phyloP scores from a whole-genome alignment of 2,329 filamentous ascomycete genomes.

The Xenosphaeropsis pyriputrescens region DNA sequence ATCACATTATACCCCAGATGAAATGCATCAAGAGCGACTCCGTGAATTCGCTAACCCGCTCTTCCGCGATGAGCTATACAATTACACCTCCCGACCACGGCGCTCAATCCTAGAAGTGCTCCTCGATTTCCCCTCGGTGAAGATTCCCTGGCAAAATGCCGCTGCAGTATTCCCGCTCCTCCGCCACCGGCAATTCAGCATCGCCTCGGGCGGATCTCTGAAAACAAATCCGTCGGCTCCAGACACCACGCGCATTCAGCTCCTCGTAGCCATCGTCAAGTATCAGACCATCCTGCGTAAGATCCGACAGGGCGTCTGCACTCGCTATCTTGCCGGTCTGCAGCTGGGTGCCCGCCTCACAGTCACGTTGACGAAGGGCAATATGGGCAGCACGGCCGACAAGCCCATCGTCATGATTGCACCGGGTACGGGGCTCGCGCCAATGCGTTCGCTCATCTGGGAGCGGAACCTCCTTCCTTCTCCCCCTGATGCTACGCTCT shows the following conservation, averaged over 20 bases:
- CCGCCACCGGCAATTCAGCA: slow-evolving; percentile 85
- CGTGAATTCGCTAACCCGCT: slow-evolving; percentile 69
- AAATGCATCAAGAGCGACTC: slow-evolving; percentile 65
- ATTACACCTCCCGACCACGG: slow-evolving; percentile 84
- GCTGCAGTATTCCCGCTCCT: slow-evolving; percentile 66
- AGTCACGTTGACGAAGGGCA: slow-evolving; percentile 29
- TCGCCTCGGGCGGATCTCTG: slow-evolving; percentile 54
- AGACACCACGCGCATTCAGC: slow-evolving; percentile 39
- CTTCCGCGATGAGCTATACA: slow-evolving; percentile 82
- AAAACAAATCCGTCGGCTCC: slow-evolving; percentile 3
- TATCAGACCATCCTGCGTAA: slow-evolving; percentile 80
- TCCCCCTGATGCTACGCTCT: slow-evolving; percentile 32
- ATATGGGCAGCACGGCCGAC: slow-evolving; percentile 6
- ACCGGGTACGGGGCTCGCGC: slow-evolving; percentile 77
- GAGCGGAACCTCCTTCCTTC: slow-evolving; percentile 37
- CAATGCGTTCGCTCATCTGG: slow-evolving; percentile 67
- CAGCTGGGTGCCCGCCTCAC: slow-evolving; percentile 36
- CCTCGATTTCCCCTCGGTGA: slow-evolving; percentile 75
- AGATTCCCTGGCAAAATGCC: slow-evolving; percentile 61
- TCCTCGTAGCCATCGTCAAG: slow-evolving; percentile 78
- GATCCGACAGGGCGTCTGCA: slow-evolving; percentile 77
- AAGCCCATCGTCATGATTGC: slow-evolving; percentile 58
- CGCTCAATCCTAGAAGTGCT: slow-evolving; percentile 87
- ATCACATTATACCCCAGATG: slow-evolving; percentile 57
- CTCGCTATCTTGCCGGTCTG: slow-evolving; percentile 65